These are phyloP conservation scores for Salix purpurea DNA, from an alignment of 345 rosid genomes.

Conservation along the genomic window DNA sequence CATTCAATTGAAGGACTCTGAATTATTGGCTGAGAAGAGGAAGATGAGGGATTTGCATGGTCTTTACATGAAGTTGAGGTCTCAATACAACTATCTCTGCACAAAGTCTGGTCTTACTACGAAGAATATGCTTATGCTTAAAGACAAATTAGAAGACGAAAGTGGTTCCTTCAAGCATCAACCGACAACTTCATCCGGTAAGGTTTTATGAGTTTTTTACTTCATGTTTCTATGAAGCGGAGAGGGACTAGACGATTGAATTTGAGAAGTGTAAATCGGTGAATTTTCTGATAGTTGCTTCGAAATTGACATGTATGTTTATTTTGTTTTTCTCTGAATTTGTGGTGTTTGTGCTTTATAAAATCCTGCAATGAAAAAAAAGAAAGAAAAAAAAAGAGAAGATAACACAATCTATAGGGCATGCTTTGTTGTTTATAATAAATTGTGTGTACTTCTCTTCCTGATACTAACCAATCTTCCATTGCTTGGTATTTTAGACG, in stretches of 20 bases:
- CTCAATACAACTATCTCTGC: constrained; percentile 59
- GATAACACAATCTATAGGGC: not conserved
- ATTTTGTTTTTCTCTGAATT: not conserved
- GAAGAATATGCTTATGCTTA: constrained; percentile 37
- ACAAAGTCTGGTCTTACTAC: constrained; percentile 44
- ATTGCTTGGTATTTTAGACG: constrained; percentile 25
- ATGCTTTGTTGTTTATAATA: not conserved
- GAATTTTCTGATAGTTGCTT: not conserved
- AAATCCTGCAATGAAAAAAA: not conserved
- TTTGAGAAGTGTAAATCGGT: not conserved
- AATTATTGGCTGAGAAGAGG: constrained; percentile 43
- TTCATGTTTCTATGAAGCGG: not conserved
- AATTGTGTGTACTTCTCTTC: constrained; percentile 2
- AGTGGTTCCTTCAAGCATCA: constrained; percentile 28
- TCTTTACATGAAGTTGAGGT: constrained; percentile 57
- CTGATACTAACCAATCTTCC: constrained; percentile 8
- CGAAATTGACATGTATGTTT: not conserved
- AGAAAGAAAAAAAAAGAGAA: no score
- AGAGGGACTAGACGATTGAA: not conserved
- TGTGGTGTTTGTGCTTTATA: not conserved
- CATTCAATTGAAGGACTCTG: constrained; percentile 38
- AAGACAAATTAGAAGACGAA: constrained; percentile 34
- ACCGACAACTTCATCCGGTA: constrained; percentile 41
- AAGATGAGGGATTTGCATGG: constrained; percentile 32
- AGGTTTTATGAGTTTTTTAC: constrained; percentile 7